These are phyloP conservation scores for Plenodomus tracheiphilus DNA, from an alignment of 2,329 filamentous ascomycete genomes.

Conservation along the genomic window DNA sequence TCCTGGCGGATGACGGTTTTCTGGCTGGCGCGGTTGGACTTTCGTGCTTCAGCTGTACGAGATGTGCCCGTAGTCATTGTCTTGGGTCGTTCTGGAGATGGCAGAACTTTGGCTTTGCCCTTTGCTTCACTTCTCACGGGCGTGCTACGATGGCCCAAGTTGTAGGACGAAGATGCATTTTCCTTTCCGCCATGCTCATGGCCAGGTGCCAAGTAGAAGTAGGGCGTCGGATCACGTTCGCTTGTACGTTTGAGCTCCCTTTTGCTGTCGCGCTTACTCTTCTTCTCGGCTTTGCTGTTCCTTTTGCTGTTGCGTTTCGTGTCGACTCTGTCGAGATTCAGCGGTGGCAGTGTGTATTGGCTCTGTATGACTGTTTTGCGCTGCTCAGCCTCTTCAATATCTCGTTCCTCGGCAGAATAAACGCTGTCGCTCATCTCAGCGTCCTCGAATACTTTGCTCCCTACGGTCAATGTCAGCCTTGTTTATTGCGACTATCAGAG, in stretches of 20 bases:
- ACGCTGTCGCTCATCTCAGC: conserved; percentile 35
- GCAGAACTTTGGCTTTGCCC: conserved; percentile 8
- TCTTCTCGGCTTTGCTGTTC: conserved; percentile 15
- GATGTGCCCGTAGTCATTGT: conserved; percentile 12
- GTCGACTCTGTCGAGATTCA: conserved; percentile 23
- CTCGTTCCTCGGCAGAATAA: conserved; percentile 34
- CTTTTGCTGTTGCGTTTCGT: conserved; percentile 17
- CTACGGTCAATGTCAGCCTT: neutral
- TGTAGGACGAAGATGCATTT: conserved; percentile 31
- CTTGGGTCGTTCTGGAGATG: conserved; percentile 24
- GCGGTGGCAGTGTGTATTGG: conserved; percentile 25
- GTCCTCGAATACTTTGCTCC: conserved; percentile 33
- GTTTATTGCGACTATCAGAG: neutral
- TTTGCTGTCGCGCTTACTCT: conserved; percentile 17
- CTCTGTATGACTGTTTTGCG: conserved; percentile 24
- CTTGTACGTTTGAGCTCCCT: conserved; percentile 27
- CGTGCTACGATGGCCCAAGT: conserved; percentile 12
- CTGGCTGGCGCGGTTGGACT: conserved; percentile 2
- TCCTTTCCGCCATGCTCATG: conserved; percentile 39
- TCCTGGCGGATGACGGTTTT: conserved; percentile 3
- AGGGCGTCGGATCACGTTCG: conserved; percentile 34
- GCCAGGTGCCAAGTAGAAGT: conserved; percentile 15
- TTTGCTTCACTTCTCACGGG: conserved; percentile 1
- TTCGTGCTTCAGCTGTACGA: conserved; percentile 7
- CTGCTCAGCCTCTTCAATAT: conserved; percentile 30